Base-by-base conservation (phyloP, 2,329 filamentous ascomycete genomes). In the Claviceps humidiphila region DNA sequence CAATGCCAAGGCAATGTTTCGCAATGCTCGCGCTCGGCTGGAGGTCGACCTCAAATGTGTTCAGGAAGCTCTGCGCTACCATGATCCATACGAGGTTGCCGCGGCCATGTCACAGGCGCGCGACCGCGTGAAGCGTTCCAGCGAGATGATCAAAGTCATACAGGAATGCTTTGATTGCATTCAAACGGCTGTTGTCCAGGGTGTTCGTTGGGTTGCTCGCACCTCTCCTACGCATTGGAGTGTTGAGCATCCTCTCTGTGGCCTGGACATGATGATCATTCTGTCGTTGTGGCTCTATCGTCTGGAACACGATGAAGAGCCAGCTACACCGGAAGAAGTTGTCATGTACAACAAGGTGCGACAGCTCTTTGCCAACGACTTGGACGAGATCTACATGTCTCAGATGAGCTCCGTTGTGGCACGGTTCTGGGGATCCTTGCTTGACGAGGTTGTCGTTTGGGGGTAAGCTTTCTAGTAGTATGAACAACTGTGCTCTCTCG, bases 211-310 rank as follows among this genome's bases (percentile, higher is more conserved):
- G 91, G 90, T 97, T 56, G 91, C 91, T n/a, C 85, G 90, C 60
- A 96, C 91, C 22, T 96, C 90, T 47, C 89, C 93, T 22, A 96
- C 93, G 47, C 97, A 97, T 71, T 98, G 93, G 93, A 97, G 91
- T 67, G 88, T 97, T 55, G 93, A 98, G 73, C 91, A 98, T 68
- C 90, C 93, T 50, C 82, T 98, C 54, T 96, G 90, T 64, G 91
- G 91, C 57, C 82, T 98, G 73, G 93, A 98, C 68, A 78, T 97
- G 59, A 95, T 98, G 82, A 93, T 97, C 67, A 93, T 96, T 61
- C 84, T 98, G 61, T 96, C 89, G 63, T 77, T 97, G 60, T 98
- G 93, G 93, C 84, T 98, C 62, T 97, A 96, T 75, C 89, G 90
- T 72, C 85, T 98, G 75, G 93, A 98, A 85, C 90, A 97, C 74